Base-by-base conservation (phyloP, 331 rosid species). In the Phaseolus coccineus region DNA sequence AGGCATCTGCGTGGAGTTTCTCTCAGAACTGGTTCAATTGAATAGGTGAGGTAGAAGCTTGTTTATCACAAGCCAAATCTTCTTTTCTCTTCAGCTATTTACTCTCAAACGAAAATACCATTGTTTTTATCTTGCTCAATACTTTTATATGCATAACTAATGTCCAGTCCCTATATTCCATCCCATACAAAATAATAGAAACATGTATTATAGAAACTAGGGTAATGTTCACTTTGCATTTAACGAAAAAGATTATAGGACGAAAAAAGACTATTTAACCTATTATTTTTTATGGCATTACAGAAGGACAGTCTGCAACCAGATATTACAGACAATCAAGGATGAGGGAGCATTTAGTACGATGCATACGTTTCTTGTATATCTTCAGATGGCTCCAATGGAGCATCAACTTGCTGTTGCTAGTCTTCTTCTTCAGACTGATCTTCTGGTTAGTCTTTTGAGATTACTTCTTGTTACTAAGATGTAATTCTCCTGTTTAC, bases 341-440 rank as follows among this genome's bases (percentile, higher is more conserved):
- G 96, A 95, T 67, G 97, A 89, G 82, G 96, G 96, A 80, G 91
- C 94, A 71, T 91, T 92, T 77, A 92, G 99, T 80, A 86, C 92
- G 59, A 91, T 92, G 97, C 99, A 92, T 75, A 90, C 92, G 3
- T 88, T 95, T 88, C 94, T 95, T 37, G 94, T 88, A 47, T 83
- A 92, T 86, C 98, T 95, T 81, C 97, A 91, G 87, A 93, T 86
- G 96, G 97, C 98, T 80, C 94, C 97, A 19, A 89, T 87, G 87
- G 97, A 91, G 74, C 94, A 92, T 69, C 93, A 88, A 79, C 88
- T 87, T 71, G 84, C 90, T 59, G 79, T 89, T 59, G 93, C 97
- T 37, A 84, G 91, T 72, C 98, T 95, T 82, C 94, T 95, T 79
- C 94, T 95, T 81, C 98, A 95, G 89, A 92, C 92, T 80, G 98